Percentiles rank a stretch among this genome's conserved stretches.
Evolutionary conservation across 331 rosid species (phyloP).

Genomic region (Quercus lobata): DNA sequence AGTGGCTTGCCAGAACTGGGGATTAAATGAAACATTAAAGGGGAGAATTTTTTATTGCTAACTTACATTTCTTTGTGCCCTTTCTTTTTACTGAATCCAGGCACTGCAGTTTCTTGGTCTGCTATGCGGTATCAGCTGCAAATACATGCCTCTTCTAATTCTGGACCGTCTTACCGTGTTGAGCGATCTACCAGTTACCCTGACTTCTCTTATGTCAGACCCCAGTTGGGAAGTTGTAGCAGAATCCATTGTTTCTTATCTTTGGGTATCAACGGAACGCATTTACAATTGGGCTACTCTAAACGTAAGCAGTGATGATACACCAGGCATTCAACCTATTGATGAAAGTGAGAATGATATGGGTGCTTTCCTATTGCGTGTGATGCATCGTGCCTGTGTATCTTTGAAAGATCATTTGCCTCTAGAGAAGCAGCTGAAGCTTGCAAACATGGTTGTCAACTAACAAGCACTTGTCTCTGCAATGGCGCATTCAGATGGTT

Average conservation of each 20-base stretch:
- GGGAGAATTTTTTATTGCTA: slow-evolving; percentile 1
- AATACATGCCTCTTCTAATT: slow-evolving; percentile 78
- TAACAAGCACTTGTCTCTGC: slow-evolving; percentile 10
- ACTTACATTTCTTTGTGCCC: neutral
- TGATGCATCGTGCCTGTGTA: slow-evolving; percentile 58
- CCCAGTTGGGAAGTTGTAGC: slow-evolving; percentile 51
- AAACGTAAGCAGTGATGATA: slow-evolving; percentile 24
- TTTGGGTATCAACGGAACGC: slow-evolving; percentile 66
- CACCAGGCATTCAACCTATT: slow-evolving; percentile 41
- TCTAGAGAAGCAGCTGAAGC: slow-evolving; percentile 73
- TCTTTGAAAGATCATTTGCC: slow-evolving; percentile 64
- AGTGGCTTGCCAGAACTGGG: neutral
- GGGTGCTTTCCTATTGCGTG: slow-evolving; percentile 42
- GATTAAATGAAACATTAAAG: neutral
- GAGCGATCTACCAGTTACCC: slow-evolving; percentile 74
- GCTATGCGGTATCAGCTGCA: slow-evolving; percentile 73
- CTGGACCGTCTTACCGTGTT: slow-evolving; percentile 55
- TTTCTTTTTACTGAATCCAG: slow-evolving; percentile 28
- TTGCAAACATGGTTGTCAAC: slow-evolving; percentile 53
- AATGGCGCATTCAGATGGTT: neutral
- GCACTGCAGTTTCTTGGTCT: slow-evolving; percentile 65
- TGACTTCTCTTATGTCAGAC: slow-evolving; percentile 65
- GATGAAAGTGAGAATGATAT: slow-evolving; percentile 65
- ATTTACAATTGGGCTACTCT: slow-evolving; percentile 44
- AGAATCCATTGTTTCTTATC: slow-evolving; percentile 48